Evolutionary conservation across 192 early-diverging fungal species (phyloP).

Genomic region (Thoreauomyces humboldtii): DNA sequence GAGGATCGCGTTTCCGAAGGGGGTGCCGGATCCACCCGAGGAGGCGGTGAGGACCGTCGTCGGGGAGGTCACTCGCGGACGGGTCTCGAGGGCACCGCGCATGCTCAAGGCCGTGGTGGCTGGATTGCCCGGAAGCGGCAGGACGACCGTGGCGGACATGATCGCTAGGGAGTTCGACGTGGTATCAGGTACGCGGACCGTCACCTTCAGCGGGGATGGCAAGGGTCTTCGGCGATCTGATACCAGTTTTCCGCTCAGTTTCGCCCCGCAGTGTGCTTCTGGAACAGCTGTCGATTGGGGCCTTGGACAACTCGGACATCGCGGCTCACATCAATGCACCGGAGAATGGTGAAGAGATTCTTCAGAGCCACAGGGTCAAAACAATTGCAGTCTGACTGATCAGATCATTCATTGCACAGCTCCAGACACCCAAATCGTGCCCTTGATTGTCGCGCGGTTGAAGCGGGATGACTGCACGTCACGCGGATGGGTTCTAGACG

Average conservation of each 20-base stretch:
- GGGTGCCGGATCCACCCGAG: constrained; percentile 30
- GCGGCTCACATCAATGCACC: constrained; percentile 16
- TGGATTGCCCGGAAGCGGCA: constrained; percentile 49
- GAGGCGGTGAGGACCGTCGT: constrained; percentile 31
- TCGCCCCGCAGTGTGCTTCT: constrained; percentile 48
- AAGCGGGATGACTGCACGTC: constrained; percentile 40
- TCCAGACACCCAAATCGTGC: constrained; percentile 38
- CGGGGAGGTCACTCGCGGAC: constrained; percentile 23
- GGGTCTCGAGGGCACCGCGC: constrained; percentile 40
- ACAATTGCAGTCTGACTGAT: too few relatives aligned
- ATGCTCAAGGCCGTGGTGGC: constrained; percentile 37
- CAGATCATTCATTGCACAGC: too few relatives aligned
- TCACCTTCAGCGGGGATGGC: too few relatives aligned
- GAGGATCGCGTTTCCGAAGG: constrained; percentile 28
- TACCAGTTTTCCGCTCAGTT: too few relatives aligned
- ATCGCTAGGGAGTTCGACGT: constrained; percentile 40
- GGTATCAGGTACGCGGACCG: constrained; percentile 37
- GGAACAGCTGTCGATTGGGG: constrained; percentile 38
- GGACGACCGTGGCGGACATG: constrained; percentile 36
- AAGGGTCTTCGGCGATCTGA: too few relatives aligned
- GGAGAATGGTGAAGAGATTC: constrained; percentile 23
- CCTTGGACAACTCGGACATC: constrained; percentile 4
- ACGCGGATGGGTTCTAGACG: constrained; percentile 52
- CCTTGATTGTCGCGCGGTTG: constrained; percentile 36
- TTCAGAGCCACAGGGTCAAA: neutral